Percentiles rank a stretch among this genome's conserved stretches.
phyloP scores from a whole-genome alignment of 1,284 basidiomycete genomes.

The Microbotryum violaceum region DNA sequence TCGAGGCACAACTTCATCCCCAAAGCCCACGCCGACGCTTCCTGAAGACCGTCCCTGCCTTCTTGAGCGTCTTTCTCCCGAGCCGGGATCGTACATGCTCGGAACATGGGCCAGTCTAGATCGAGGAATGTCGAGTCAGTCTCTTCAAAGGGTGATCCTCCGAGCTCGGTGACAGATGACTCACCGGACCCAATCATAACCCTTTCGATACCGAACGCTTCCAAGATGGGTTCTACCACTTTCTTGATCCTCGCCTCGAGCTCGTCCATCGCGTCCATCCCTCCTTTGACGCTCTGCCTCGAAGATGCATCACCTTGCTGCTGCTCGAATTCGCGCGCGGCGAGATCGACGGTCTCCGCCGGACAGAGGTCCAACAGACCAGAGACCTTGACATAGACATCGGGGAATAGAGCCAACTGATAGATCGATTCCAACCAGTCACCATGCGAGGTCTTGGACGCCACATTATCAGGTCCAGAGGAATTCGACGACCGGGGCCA shows the following conservation, averaged over 20 bases:
- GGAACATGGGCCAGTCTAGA: constrained; percentile 32
- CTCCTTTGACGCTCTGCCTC: neutral
- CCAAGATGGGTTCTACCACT: constrained; percentile 24
- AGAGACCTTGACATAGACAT: constrained; percentile 26
- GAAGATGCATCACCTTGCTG: neutral
- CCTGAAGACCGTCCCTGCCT: neutral
- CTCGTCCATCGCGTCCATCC: neutral
- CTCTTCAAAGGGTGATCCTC: neutral
- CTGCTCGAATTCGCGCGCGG: constrained; percentile 14
- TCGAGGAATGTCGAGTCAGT: neutral
- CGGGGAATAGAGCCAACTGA: constrained; percentile 21
- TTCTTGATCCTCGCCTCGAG: constrained; percentile 12
- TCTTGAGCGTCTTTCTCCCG: too few relatives aligned
- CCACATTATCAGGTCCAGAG: neutral
- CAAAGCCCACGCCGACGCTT: constrained; percentile 19
- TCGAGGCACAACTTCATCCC: constrained; percentile 25
- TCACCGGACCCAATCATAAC: constrained; percentile 24
- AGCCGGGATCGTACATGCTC: constrained; percentile 8
- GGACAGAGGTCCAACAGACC: constrained; percentile 18
- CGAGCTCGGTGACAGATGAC: neutral
- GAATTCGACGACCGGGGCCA: constrained; percentile 5
- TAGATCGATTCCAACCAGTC: constrained; percentile 5
- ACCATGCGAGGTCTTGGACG: constrained; percentile 13
- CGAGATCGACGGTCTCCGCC: constrained; percentile 4
- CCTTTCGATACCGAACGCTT: constrained; percentile 20